phyloP scores from a whole-genome alignment of 2,329 filamentous ascomycete genomes.

The Arachnopeziza araneosa region DNA sequence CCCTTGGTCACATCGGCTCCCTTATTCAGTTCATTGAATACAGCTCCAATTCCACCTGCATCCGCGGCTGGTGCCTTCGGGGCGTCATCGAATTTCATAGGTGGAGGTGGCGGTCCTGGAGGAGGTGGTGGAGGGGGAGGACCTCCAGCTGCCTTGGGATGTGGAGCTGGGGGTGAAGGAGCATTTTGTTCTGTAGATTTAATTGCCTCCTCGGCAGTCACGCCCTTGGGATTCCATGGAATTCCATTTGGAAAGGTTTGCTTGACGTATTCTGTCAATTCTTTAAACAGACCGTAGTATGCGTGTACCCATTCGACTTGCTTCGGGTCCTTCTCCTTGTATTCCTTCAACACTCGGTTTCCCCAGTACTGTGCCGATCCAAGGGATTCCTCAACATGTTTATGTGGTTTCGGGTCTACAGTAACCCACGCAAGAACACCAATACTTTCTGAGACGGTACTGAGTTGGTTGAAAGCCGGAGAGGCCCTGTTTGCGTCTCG shows the following conservation, averaged over 20 bases:
- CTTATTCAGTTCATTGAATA: slow-evolving; percentile 88
- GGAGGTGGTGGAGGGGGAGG: slow-evolving; percentile 55
- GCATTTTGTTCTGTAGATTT: slow-evolving; percentile 53
- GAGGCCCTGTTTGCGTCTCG: slow-evolving; percentile 76
- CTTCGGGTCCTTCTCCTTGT: slow-evolving; percentile 77
- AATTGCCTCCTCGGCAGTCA: slow-evolving; percentile 62
- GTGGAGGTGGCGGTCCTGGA: slow-evolving; percentile 65
- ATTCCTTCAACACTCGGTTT: slow-evolving; percentile 86
- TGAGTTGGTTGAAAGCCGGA: slow-evolving; percentile 73
- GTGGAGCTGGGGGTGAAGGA: slow-evolving; percentile 32
- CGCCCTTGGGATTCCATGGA: slow-evolving; percentile 76
- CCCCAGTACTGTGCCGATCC: slow-evolving; percentile 88
- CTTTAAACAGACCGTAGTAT: slow-evolving; percentile 87
- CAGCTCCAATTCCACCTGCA: slow-evolving; percentile 67
- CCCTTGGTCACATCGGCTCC: slow-evolving; percentile 83
- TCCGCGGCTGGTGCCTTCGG: slow-evolving; percentile 40
- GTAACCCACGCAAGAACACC: slow-evolving; percentile 88
- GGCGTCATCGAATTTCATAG: slow-evolving; percentile 51
- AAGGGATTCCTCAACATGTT: slow-evolving; percentile 78
- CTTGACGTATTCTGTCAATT: slow-evolving; percentile 78
- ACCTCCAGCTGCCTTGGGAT: slow-evolving; percentile 47
- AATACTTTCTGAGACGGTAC: slow-evolving; percentile 84
- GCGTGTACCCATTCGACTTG: slow-evolving; percentile 86
- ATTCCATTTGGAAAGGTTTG: slow-evolving; percentile 75
- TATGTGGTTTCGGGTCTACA: slow-evolving; percentile 73